Evolutionary conservation across 169 alveolate genomes (phyloP), one percentile per base, ranked within the genome.

Genomic region (Plasmodium cynomolgi): DNA sequence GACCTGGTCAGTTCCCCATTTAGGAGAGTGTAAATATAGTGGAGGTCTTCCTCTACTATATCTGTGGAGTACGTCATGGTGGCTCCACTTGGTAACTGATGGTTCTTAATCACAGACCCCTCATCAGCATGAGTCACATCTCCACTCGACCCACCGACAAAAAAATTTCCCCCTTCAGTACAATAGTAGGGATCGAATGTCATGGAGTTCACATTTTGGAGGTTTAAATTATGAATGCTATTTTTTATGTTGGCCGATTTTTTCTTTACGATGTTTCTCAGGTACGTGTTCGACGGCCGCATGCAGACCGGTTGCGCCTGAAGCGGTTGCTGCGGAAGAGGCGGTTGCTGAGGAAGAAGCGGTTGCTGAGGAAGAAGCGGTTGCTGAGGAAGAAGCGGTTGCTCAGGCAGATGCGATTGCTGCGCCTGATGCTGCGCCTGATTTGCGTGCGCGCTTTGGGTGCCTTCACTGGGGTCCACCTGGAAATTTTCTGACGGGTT

Each of bases 211-310:
- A 90, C 91, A 71, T 90, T 90, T 72, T 4, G 7, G 15, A 90
- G 58, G 17, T 62, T 58, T 26, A 68, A 26, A 81, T 90, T 90
- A 26, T 90, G 94, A 2, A 90, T 81, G 34, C 94, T 90, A 81
- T 90, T 90, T 90, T 81, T 79, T 15, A 68, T 81, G 62, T 90
- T 90, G 7, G 91, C 26, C 1, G 91, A 41, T 90, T 80, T 58
- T 31, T 81, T 90, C 33, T 29, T 90, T 44, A 90, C 94, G 23
- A 79, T 71, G 15, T 47, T 90, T 47, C 91, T 81, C 72, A 90
- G 37, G 83, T 29, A 80, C 15, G 94, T 62, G 47, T 71, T 81
- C 15, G 84, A 29, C 8, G 79, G 90, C 2, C 58, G 73, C 91
- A 90, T 71, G 37, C 23, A 90, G 6, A 26, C 72, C 5, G 62